Percentiles rank a stretch among this genome's conserved stretches.
Conservation (phyloP, 2,329 filamentous ascomycete genomes). For the Aspergillus ibericus region DNA sequence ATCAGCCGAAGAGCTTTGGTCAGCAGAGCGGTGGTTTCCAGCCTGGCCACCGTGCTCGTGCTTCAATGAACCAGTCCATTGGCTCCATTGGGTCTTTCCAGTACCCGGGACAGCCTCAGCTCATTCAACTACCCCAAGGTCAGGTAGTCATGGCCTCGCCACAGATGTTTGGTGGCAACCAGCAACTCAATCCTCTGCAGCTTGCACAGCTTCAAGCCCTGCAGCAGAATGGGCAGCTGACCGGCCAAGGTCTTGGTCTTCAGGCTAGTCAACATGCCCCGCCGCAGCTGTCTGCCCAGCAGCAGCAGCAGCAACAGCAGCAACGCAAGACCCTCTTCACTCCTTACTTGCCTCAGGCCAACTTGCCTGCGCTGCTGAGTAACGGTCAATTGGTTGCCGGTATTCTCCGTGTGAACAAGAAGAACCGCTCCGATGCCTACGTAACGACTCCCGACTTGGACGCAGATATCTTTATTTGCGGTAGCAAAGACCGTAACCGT, state of each 20-base stretch:
- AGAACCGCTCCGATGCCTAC: constrained; percentile 98
- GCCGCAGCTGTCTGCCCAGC: constrained; percentile 57
- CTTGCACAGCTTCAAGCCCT: constrained; percentile 88
- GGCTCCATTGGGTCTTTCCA: constrained; percentile 83
- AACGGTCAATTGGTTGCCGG: constrained; percentile 95
- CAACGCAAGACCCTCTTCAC: constrained; percentile 98
- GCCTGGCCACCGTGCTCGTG: constrained; percentile 83
- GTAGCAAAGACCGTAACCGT: constrained; percentile 97
- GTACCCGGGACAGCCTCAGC: constrained; percentile 81
- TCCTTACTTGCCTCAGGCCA: constrained; percentile 93
- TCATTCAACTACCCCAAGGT: constrained; percentile 79
- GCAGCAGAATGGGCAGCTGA: constrained; percentile 86
- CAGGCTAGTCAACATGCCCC: constrained; percentile 71
- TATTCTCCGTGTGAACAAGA: constrained; percentile 98
- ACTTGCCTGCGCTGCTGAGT: constrained; percentile 81
- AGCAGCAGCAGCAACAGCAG: constrained; percentile 71
- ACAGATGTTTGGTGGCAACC: constrained; percentile 76
- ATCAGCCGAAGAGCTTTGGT: constrained; percentile 60
- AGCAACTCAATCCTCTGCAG: constrained; percentile 84
- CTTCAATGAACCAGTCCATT: constrained; percentile 83
- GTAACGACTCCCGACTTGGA: constrained; percentile 93
- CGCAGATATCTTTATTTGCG: constrained; percentile 98
- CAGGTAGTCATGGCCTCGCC: constrained; percentile 79
- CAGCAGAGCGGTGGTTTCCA: constrained; percentile 78
- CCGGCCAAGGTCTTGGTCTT: constrained; percentile 69